These are phyloP conservation scores for Globisporangium yorkense DNA, from an alignment of 352 stramenopile species.

Conservation along the genomic window DNA sequence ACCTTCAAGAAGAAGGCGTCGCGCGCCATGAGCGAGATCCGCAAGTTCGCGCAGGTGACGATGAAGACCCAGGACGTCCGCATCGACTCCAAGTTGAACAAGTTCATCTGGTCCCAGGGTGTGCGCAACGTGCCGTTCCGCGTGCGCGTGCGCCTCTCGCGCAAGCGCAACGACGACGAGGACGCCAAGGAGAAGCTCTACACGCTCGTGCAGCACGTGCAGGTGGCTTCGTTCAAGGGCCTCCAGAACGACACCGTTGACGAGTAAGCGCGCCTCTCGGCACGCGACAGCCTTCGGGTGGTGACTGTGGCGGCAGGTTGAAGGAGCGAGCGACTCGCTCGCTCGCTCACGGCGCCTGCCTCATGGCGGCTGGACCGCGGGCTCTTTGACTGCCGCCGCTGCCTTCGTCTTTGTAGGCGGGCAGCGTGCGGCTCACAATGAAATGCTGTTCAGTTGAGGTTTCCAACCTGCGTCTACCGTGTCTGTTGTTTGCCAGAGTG, in stretches of 20 bases:
- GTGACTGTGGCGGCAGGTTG: not conserved
- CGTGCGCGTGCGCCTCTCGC: conserved; percentile 96
- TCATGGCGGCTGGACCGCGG: not conserved
- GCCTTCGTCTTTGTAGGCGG: not conserved
- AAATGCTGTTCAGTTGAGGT: conserved; percentile 18
- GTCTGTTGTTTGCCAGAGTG: not conserved
- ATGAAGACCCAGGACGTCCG: conserved; percentile 98
- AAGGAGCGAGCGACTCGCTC: not conserved
- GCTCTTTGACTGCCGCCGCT: not conserved
- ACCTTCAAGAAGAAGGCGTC: conserved; percentile 98
- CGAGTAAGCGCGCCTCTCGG: conserved; percentile 46
- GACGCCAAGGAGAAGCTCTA: conserved; percentile 99
- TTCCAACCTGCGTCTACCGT: conserved; percentile 6
- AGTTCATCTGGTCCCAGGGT: conserved; percentile 97
- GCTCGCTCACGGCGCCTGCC: not conserved
- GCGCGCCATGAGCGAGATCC: conserved; percentile 96
- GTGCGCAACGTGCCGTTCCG: conserved; percentile 97
- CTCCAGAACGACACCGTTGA: conserved; percentile 96
- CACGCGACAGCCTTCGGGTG: not conserved
- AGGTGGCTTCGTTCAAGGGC: conserved; percentile 95
- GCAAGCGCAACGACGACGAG: conserved; percentile 99
- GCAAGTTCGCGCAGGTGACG: conserved; percentile 95
- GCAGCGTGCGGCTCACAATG: conserved; percentile 1
- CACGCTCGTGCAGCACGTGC: conserved; percentile 97
- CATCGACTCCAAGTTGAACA: conserved; percentile 96